phyloP scores from a whole-genome alignment of 2,329 filamentous ascomycete species.

The Lecanicillium sp. region DNA sequence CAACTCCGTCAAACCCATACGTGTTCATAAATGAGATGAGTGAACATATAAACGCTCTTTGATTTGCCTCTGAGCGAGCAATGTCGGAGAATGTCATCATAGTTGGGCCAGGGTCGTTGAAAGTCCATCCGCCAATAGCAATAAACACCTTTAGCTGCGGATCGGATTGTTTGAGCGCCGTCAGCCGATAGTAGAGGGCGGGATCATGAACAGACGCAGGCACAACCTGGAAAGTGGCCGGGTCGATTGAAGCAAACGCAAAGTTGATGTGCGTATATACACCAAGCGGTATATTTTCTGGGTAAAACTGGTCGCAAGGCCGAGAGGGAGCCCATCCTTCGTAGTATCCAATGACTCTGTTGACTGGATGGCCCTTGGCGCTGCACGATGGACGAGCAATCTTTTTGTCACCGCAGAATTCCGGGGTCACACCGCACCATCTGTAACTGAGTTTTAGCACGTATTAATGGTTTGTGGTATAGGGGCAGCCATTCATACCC shows the following conservation, averaged over 20 bases:
- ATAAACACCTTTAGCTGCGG: slow-evolving; percentile 26
- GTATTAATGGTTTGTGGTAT: too few species aligned
- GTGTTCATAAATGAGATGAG: slow-evolving; percentile 22
- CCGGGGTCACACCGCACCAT: slow-evolving; percentile 23
- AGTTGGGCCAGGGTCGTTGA: slow-evolving; percentile 30
- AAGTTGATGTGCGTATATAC: slow-evolving; percentile 29
- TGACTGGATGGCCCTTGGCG: slow-evolving; percentile 3
- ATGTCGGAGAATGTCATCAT: slow-evolving; percentile 22
- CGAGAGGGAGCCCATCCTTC: slow-evolving; percentile 23
- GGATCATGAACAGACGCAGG: too few species aligned
- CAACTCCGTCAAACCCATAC: slow-evolving; percentile 26
- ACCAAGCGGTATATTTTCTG: slow-evolving; percentile 22
- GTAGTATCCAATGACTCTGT: slow-evolving; percentile 27
- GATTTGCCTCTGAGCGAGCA: slow-evolving; percentile 17
- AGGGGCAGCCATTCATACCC: too few species aligned
- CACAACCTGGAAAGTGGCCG: slow-evolving; percentile 20
- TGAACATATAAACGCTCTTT: slow-evolving; percentile 32
- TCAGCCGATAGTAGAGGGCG: slow-evolving; percentile 19
- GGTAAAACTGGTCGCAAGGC: slow-evolving; percentile 21
- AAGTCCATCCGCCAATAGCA: slow-evolving; percentile 32
- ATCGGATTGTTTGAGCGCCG: slow-evolving; percentile 18
- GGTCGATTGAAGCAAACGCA: slow-evolving; percentile 31
- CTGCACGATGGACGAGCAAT: slow-evolving; percentile 13
- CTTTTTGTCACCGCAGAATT: slow-evolving; percentile 20
- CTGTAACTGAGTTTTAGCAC: too few species aligned